phyloP scores from a whole-genome alignment of 495 filamentous ascomycete genomes.

The Tuber calosporum region DNA sequence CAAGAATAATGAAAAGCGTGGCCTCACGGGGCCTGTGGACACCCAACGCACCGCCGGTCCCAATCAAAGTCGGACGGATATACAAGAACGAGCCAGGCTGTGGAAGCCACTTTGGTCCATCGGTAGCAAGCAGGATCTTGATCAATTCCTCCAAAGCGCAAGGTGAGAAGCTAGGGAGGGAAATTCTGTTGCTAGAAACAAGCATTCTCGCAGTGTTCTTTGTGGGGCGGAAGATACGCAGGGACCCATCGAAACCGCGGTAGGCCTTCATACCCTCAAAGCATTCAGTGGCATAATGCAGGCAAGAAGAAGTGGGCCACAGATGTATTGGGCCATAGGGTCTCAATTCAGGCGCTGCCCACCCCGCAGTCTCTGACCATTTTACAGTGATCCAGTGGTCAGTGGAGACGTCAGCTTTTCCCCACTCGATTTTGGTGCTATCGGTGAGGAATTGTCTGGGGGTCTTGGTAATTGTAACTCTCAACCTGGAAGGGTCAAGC shows the following conservation, averaged over 20 bases:
- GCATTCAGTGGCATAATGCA: constrained; percentile 89
- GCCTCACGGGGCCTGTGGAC: constrained; percentile 76
- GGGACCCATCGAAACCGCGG: constrained; percentile 69
- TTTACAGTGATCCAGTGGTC: constrained; percentile 81
- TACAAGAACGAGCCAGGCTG: constrained; percentile 67
- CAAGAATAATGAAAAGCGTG: constrained; percentile 71
- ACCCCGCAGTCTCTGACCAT: constrained; percentile 64
- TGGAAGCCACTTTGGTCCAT: constrained; percentile 75
- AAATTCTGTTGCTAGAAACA: constrained; percentile 63
- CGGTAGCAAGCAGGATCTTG: constrained; percentile 58
- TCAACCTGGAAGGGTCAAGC: constrained; percentile 69
- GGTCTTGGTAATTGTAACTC: constrained; percentile 57
- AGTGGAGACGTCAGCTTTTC: constrained; percentile 58
- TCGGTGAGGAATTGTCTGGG: constrained; percentile 60
- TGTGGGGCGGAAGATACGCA: constrained; percentile 80
- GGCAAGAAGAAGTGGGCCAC: constrained; percentile 73
- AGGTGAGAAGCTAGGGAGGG: constrained; percentile 67
- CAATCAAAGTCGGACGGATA: constrained; percentile 77
- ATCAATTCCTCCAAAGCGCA: constrained; percentile 68
- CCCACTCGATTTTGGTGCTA: constrained; percentile 48
- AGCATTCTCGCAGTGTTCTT: constrained; percentile 69
- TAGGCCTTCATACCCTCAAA: constrained; percentile 88
- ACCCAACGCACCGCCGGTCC: constrained; percentile 67
- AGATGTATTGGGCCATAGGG: constrained; percentile 74
- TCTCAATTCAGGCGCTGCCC: constrained; percentile 68